Evolutionary conservation across 2,329 filamentous ascomycete species (phyloP), one percentile per base, ranked within the genome.

Genomic region (Epichloe gansuensis): DNA sequence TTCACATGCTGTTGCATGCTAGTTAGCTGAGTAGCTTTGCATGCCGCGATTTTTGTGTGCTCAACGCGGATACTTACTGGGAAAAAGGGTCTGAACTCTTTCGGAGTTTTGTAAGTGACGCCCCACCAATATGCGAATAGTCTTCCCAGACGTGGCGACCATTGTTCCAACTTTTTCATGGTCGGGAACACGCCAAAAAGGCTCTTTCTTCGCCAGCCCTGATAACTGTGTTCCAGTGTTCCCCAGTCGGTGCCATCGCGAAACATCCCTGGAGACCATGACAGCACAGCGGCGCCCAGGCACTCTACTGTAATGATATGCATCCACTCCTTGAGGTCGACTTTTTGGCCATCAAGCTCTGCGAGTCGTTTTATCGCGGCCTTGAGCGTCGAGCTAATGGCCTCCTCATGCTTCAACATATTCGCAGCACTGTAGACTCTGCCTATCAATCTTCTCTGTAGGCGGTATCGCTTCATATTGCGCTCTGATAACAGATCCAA

Each of bases 281-380:
- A 73, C 1, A 78, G 61, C 0, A 77, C 74, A 2, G 70, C 61
- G 1, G 74, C 73, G 0, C 72, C 70, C 2, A 78, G 69, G 23
- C 71, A 76, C 55, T 78, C 75, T 34, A 78, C 73, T 1, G 68
- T 70, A 17, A 76, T 64, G 52, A 78, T 77, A 60, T 78, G 75
- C 74, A 78, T 78, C 75, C 75, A 78, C 51, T 76, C 71, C 49
- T 73, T 74, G 17, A 78, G 58, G 52, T 77, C 73, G 4, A 78
- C 58, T 31, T 70, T 65, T 1, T 60, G 57, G 0, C 72, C 72
- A 0, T 66, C 45, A 1, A 75, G 58, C 0, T 53, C 52, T 4
- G 59, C 61, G 0, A 78, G 56, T 27, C 66, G 68, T 3, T 63
- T 53, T 1, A 74, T 54, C 1, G 62, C 66, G 0, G 59, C 58